phyloP scores from a whole-genome alignment of 768 basidiomycete genomes.

The Amanita polypyramis region DNA sequence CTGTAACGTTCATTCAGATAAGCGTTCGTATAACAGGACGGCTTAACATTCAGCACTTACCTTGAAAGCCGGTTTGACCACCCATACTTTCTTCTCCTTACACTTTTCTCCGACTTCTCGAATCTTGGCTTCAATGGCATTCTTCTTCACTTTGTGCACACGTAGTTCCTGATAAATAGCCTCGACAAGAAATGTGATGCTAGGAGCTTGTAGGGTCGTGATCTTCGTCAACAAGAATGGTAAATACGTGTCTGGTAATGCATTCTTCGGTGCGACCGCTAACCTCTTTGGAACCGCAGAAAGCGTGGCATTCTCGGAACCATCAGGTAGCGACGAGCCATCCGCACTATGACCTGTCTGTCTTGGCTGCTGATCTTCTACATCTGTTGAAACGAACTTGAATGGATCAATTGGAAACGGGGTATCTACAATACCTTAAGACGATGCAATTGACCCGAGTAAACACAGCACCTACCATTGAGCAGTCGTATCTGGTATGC shows the following conservation, averaged over 20 bases:
- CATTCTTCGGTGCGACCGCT: conserved; percentile 33
- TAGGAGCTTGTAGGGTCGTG: conserved; percentile 46
- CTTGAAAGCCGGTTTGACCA: conserved; percentile 38
- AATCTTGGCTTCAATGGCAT: conserved; percentile 73
- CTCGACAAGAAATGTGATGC: conserved; percentile 59
- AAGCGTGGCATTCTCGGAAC: conserved; percentile 15
- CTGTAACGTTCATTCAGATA: not conserved
- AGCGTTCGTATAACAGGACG: not conserved
- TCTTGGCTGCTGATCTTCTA: conserved; percentile 26
- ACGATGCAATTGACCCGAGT: not conserved
- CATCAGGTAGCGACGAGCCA: conserved; percentile 32
- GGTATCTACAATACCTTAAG: conserved; percentile 39
- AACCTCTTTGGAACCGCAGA: conserved; percentile 20
- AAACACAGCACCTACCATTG: conserved; percentile 46
- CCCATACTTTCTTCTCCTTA: conserved; percentile 65
- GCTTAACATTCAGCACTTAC: conserved; percentile 14
- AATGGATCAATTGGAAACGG: conserved; percentile 73
- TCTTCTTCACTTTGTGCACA: conserved; percentile 70
- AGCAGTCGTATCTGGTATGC: conserved; percentile 71
- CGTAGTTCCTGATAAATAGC: conserved; percentile 62
- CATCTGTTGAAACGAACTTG: conserved; percentile 46
- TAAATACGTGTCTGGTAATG: conserved; percentile 62
- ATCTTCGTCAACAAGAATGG: conserved; percentile 56
- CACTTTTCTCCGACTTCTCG: conserved; percentile 68
- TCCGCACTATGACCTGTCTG: conserved; percentile 14